Base-by-base conservation (phyloP, 805 yeast genomes). In the Lipomyces chichibuensis region DNA sequence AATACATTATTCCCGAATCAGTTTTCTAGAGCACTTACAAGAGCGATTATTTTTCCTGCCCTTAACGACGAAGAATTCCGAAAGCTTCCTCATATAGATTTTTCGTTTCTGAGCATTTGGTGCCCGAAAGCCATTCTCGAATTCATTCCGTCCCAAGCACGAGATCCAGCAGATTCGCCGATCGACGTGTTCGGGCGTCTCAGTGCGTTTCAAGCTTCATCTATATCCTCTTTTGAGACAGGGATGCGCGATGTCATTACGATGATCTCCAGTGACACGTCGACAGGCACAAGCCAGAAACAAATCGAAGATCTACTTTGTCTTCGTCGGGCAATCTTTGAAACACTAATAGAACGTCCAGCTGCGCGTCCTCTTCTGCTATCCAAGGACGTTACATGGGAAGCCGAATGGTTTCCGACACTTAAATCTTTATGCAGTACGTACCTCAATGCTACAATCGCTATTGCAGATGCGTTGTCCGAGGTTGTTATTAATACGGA, bases 1-100 rank as follows among this genome's bases (percentile, higher is more conserved):
- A 32, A 29, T n/a, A 13, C 71, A 13, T 20, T 68, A 7, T 68
- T 68, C 46, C 67, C 71, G 8, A n/a, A 56, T 3, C 67, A 65
- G 25, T 66, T 65, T 35, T 17, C 20, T 27, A 52, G 67, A 9
- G 33, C 65, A 7, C 52, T 67, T 17, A 14, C 59, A 9, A 56
- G 62, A 20, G 57, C 71, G 13, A 55, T 63, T 0, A 39, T 65
- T 5, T 43, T 63, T 11, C 65, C 71, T 4, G 60, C 64, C 4
- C 56, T 68, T 3, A 43, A 53, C 11, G 71, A 68, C 29, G 55
- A 65, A 4, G 67, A 59, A 9, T 49, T 68, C 29, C 33, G 49
- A 20, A 25, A 58, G 20, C 49, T 67, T 13, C 65, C 70, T 13
- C 56, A 62, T 33, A 52, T 67, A 23, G 69, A 67, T 35, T 67